Base-by-base conservation (phyloP, 208 protist species). In the Leishmania martiniquensis region DNA sequence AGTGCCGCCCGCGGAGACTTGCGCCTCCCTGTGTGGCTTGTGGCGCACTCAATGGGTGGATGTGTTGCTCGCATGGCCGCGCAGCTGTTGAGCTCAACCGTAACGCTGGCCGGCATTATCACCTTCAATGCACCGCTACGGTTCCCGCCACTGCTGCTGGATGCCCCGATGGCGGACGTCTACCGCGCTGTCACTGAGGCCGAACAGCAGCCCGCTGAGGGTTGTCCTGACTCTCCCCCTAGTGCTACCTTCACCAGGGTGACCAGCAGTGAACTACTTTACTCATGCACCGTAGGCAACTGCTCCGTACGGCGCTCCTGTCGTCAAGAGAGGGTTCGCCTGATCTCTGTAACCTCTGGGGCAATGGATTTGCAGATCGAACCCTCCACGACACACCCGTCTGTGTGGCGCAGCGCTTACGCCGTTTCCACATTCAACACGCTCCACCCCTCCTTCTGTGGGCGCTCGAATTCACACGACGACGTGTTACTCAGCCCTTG, bases 11-110 rank as follows among this genome's bases (percentile, higher is more conserved):
- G 52, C 37, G 29, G n/a, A 10, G 54, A 39, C 47, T 76, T 44
- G 54, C 51, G 1, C 20, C 73, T 66, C 32, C 70, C 15, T 17
- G 78, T 88, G 15, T 91, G 87, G 87, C 51, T 93, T 45, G 84
- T 89, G 47, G 87, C 77, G 15, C 87, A 93, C 59, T 93, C 83
- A 17, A 93, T 93, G 89, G 87, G 87, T 17, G 89, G 85, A 63
- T 63, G 89, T 37, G 85, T 93, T 59, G 87, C 85, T 7, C 80
- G 76, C 1, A 47, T 91, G 37, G 85, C 80, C 45, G 78, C 84
- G 37, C 42, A 67, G 44, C 42, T 85, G 65, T 55, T 87, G 37
- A 37, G 75, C 37, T 5, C 44, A 4, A 63, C 65, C 44, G 10
- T 62, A 5, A 74, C 51, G 25, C 25, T 93, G 20, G 70, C 79